Evolutionary conservation across 2,329 filamentous ascomycete genomes (phyloP), one percentile per base, ranked within the genome.

Genomic region (Hypoxylon sp.): DNA sequence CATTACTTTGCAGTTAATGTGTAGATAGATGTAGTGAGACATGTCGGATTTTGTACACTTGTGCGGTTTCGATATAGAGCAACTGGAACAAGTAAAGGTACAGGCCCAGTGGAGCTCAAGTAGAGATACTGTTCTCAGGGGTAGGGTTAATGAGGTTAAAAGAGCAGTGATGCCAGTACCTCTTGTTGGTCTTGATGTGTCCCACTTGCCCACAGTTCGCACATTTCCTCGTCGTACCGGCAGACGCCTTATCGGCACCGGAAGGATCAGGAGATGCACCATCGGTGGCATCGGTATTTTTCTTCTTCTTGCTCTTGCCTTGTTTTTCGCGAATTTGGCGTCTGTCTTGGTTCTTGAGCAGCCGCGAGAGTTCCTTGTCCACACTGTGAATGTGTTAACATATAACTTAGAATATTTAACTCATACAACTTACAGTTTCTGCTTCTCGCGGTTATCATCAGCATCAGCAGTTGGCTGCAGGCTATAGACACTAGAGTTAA

Each of bases 111-210:
- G 44, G 17, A 46, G 17, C 47, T 57, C 17, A 9, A 56, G 5
- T 14, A 19, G 42, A 3, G 19, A 63, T 63, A 13, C 2, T 47
- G 24, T 48, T 48, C 14, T 63, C 10, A n/a, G 48, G 39, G 42
- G 22, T n/a, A 54, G 56, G 47, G 22, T 51, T 53, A 31, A 56
- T 13, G 24, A 29, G 22, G 24, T 58, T 14, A 63, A 73, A 59
- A 78, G 70, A 67, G 72, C 72, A 79, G 47, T 57, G 57, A 65
- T 75, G 73, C 74, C 81, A 86, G 82, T 88, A 96, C 94, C 98
- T 98, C 84, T 98, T 97, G 85, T 98, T 98, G 52, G 95, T 98
- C 82, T 98, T 98, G 85, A 99, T 99, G 78, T 99, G 96, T 33
- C 96, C 96, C 60, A 97, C 92, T 80, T 96, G 92, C 55, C 96